Evolutionary conservation across 768 basidiomycete species (phyloP).

Genomic region (Termitomyces sp.): DNA sequence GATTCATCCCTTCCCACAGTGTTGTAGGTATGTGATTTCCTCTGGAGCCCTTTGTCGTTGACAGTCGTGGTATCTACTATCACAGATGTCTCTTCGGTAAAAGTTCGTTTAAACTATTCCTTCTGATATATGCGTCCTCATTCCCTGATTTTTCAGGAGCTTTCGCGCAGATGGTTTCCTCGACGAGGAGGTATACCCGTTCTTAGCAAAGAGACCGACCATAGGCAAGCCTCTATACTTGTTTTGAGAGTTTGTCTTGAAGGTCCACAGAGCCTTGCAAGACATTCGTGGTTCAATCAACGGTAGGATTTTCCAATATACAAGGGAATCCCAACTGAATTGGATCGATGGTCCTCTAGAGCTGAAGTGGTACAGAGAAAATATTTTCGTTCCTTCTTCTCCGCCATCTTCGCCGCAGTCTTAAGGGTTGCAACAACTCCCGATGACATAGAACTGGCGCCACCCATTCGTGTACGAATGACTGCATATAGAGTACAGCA

Average conservation of each 20-base stretch:
- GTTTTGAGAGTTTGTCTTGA: not conserved
- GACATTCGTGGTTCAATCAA: conserved; percentile 76
- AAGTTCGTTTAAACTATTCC: conserved; percentile 37
- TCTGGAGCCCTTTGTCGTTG: not conserved
- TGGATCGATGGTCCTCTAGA: conserved; percentile 38
- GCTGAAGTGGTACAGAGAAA: conserved; percentile 73
- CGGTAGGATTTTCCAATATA: conserved; percentile 37
- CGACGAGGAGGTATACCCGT: conserved; percentile 27
- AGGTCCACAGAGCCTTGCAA: conserved; percentile 61
- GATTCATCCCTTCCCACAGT: conserved; percentile 28
- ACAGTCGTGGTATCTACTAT: not conserved
- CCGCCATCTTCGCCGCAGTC: not conserved
- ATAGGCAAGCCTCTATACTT: conserved; percentile 46
- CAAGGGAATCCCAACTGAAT: not conserved
- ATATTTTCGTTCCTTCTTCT: conserved; percentile 55
- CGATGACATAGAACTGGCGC: not conserved
- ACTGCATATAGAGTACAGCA: not conserved
- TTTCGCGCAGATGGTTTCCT: conserved; percentile 73
- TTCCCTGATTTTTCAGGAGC: conserved; percentile 45
- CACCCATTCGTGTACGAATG: not conserved
- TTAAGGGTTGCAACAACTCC: not conserved
- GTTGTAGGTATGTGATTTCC: conserved; percentile 58
- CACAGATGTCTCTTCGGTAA: conserved; percentile 80
- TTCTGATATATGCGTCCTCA: not conserved
- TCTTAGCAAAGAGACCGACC: conserved; percentile 33